Evolutionary conservation across 2,329 filamentous ascomycete species (phyloP).

Genomic region (Exophiala xenobiotica): DNA sequence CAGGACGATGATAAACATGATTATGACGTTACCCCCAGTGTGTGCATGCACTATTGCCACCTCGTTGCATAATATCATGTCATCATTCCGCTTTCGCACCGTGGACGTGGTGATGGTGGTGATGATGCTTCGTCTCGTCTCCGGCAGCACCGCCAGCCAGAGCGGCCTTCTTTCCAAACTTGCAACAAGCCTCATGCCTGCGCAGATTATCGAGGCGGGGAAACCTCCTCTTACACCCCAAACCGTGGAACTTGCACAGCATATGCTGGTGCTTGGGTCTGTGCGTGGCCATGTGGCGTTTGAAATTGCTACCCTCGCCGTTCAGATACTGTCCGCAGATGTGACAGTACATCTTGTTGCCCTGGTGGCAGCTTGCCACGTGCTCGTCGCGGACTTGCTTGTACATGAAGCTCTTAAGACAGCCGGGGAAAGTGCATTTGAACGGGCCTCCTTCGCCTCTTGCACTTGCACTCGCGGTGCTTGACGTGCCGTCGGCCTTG

Average conservation of each 20-base stretch:
- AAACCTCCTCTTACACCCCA: conserved; percentile 31
- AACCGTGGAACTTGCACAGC: conserved; percentile 28
- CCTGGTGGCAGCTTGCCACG: conserved; percentile 25
- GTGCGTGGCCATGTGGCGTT: conserved; percentile 31
- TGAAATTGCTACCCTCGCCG: conserved; percentile 31
- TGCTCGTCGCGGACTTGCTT: conserved; percentile 32
- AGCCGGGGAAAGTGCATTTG: conserved; percentile 31
- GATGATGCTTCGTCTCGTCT: conserved; percentile 11
- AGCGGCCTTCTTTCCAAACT: conserved; percentile 30
- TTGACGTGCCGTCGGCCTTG: conserved; percentile 1
- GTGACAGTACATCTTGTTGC: conserved; percentile 30
- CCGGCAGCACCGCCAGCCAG: neutral
- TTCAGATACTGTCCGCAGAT: conserved; percentile 31
- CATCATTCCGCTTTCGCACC: neutral
- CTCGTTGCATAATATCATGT: neutral
- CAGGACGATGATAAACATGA: conserved; percentile 3
- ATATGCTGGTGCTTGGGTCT: conserved; percentile 30
- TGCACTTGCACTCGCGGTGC: conserved; percentile 8
- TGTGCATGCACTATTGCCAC: neutral
- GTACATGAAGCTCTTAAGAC: conserved; percentile 32
- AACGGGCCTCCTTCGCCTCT: conserved; percentile 22
- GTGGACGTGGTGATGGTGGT: conserved; percentile 18
- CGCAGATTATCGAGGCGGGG: conserved; percentile 30
- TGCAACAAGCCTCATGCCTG: conserved; percentile 30
- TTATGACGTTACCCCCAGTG: neutral